phyloP scores from a whole-genome alignment of 2,329 filamentous ascomycete species.

The Ophiocordyceps camponoti-leonardi region DNA sequence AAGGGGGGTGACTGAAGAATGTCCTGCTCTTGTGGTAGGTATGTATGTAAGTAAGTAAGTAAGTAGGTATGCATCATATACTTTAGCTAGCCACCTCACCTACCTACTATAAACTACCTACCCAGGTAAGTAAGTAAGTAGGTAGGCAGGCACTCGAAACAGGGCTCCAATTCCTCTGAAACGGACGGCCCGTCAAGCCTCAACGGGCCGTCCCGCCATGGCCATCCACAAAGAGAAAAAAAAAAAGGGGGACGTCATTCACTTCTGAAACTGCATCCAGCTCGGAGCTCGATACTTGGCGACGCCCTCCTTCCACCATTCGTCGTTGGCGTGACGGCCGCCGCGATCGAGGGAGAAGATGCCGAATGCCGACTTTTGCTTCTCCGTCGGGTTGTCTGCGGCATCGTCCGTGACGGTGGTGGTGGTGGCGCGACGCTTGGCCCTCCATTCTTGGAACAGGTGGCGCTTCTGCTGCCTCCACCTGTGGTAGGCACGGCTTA shows the following conservation, averaged over 20 bases:
- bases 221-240: too few relatives aligned
- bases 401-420: too few relatives aligned
- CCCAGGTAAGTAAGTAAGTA: too few relatives aligned
- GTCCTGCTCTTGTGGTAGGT: too few relatives aligned
- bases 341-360: conserved; percentile 10
- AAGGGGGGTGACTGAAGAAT: too few relatives aligned
- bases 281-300: conserved; percentile 14
- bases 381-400: conserved; percentile 3
- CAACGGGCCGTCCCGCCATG: neutral
- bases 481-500: conserved; percentile 10
- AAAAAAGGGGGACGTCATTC: too few relatives aligned
- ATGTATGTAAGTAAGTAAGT: too few relatives aligned
- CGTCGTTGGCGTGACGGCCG: conserved; percentile 8
- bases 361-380: conserved; percentile 8
- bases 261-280: conserved; percentile 14
- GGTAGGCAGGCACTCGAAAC: too few relatives aligned
- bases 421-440: conserved; percentile 6
- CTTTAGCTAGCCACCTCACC: too few relatives aligned
- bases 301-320: conserved; percentile 19
- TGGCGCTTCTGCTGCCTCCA: conserved; percentile 11
- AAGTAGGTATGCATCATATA: too few relatives aligned
- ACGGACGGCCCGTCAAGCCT: neutral
- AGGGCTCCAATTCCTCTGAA: neutral
- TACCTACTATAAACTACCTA: too few relatives aligned
- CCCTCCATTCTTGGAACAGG: conserved; percentile 13